Evolutionary conservation across 1,284 basidiomycete genomes (phyloP).

Genomic region (Laetiporus sulphureus): DNA sequence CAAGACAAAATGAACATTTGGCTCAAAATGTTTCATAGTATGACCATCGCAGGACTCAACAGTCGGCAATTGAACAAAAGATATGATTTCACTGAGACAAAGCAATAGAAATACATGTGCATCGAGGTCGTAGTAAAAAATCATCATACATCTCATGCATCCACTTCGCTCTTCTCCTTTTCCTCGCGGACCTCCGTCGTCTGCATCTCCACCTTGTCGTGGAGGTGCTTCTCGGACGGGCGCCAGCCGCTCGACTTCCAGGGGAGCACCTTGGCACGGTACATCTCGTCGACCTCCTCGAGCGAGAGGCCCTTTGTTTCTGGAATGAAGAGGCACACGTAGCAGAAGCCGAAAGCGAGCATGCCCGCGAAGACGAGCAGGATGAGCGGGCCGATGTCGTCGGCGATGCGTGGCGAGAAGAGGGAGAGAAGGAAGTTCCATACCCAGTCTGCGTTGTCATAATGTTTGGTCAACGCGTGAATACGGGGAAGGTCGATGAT

Average conservation of each 20-base stretch:
- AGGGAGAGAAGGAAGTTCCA: conserved; percentile 72
- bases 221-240: conserved; percentile 32
- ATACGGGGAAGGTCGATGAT: too few relatives aligned
- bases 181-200: conserved; percentile 20
- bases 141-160: neutral
- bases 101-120: too few relatives aligned
- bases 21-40: too few relatives aligned
- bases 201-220: conserved; percentile 15
- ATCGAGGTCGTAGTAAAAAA: too few relatives aligned
- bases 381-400: conserved; percentile 68
- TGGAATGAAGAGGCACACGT: conserved; percentile 67
- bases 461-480: too few relatives aligned
- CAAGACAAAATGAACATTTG: too few relatives aligned
- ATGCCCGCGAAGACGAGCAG: conserved; percentile 73
- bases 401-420: conserved; percentile 64
- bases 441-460: conserved; percentile 53
- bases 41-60: too few relatives aligned
- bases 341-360: conserved; percentile 61
- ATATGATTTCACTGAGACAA: too few relatives aligned
- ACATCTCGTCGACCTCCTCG: conserved; percentile 76
- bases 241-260: conserved; percentile 60
- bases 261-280: conserved; percentile 55
- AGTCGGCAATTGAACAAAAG: too few relatives aligned
- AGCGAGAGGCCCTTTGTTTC: conserved; percentile 71
- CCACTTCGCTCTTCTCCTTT: conserved; percentile 16